phyloP scores from a whole-genome alignment of 139 green algal species.

The Tetraselmis striata region DNA sequence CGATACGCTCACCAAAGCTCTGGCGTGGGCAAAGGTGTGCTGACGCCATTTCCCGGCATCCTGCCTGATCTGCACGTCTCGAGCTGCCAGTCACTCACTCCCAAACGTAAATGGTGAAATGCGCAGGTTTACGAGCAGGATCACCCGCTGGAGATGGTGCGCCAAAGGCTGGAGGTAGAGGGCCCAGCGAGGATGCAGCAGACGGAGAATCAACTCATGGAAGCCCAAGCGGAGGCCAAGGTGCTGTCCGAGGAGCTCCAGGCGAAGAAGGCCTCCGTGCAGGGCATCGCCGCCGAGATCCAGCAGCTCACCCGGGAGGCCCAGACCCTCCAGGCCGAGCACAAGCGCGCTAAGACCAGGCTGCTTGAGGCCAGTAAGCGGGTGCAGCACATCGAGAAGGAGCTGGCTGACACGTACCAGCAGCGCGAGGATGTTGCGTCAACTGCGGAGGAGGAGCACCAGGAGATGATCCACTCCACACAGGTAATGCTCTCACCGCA shows the following conservation, averaged over 20 bases:
- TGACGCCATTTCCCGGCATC: too few relatives aligned
- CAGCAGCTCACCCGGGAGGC: neutral
- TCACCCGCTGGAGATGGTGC: neutral
- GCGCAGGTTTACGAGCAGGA: neutral
- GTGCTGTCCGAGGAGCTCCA: neutral
- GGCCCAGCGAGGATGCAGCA: neutral
- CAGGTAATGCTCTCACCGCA: too few relatives aligned
- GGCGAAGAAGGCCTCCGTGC: neutral
- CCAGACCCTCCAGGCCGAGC: neutral
- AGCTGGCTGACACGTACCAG: neutral
- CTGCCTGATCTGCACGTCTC: neutral
- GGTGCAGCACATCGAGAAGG: neutral
- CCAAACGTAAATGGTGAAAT: too few relatives aligned
- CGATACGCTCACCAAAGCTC: neutral
- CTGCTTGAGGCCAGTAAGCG: neutral
- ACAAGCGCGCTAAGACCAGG: neutral
- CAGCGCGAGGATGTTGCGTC: neutral
- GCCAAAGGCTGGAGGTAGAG: neutral
- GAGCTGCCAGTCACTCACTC: neutral
- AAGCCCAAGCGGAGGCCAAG: neutral
- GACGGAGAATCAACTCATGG: neutral
- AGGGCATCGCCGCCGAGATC: neutral
- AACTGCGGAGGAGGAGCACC: neutral
- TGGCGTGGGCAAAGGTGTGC: neutral
- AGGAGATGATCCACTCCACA: neutral